Evolutionary conservation across 1,284 basidiomycete species (phyloP), one percentile per base, ranked within the genome.

Genomic region (Porodaedalea pini): DNA sequence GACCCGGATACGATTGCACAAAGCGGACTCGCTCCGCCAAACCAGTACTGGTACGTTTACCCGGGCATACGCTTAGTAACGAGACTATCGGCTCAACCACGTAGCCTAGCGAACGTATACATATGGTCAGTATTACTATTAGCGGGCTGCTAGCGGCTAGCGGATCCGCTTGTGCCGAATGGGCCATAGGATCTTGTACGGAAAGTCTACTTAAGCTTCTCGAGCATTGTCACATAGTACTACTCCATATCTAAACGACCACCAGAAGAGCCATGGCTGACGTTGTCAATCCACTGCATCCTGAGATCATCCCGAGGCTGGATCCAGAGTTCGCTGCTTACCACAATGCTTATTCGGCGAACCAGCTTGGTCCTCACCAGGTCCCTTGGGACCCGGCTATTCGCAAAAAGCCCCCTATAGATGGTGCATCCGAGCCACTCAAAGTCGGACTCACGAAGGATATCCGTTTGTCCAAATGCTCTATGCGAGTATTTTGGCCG

Each of bases 271-370:
- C 21, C 27, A 73, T 71, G 69, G 60, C 66, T 5, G 63, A 59
- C 6, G 36, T 56, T 8, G 58, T 64, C 63, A 79, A 83, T 58
- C 82, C 83, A 25, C 70, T 89, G 34, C 79, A 87, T 62, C 80
- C 83, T 0, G 78, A 80, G 7, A 71, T 88, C 57, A 65, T 83
- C 23, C 62, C 72, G 10, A 76, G 70, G 40, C 76, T 88, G 55
- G 82, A 86, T 62, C 78, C 83, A 3, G 82, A 87, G 63, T 89
- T 86, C 64, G 68, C 78, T 50, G 74, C 72, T 4, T 85, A 84
- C 66, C 85, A 88, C 68, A 82, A 82, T 61, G 65, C 71, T 15
- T 70, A 78, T 54, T 63, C 82, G 21, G 66, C 73, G 0, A 67
- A 78, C 61, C 62, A 77, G 21, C 70, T 74, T 2, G 77, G 78